Base-by-base conservation (phyloP, 2,329 filamentous ascomycete species). In the Drechslerella coelobrocha region DNA sequence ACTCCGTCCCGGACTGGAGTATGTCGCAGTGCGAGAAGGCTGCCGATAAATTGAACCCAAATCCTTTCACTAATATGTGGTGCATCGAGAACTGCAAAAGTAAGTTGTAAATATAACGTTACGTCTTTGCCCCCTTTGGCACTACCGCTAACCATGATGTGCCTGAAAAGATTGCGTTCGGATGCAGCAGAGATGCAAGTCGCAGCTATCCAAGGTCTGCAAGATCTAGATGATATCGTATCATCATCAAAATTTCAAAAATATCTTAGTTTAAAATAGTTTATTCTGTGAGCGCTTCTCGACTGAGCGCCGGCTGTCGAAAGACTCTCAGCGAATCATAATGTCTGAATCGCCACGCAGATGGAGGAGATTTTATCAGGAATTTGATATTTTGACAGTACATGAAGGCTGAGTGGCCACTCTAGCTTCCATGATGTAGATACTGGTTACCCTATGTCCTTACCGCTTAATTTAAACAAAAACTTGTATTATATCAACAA, bases 41-140 rank as follows among this genome's bases (percentile, higher is more conserved):
- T n/a, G 23, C 29, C 7, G 17, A 6, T 24, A 39, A 27, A 27
- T 51, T 12, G 10, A 31, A 51, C 43, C 55, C 55, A 14, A 61
- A 61, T 21, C 34, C 34, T 21, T 21, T 61, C 29, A 43, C 29
- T 47, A 61, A 61, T 37, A 47, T 51, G 2, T 61, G 31, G 26
- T 61, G 56, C 45, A 51, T 61, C 23, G 52, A 61, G 29, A 61
- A 61, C 56, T 61, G 56, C 56, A 10, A 51, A 34, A 61, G 56
- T 61, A 61, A 51, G 56, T 43, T 21, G 29, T 23, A 51, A 8
- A 5, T 55, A 1, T n/a, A 14, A 6, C 17, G 37, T 34, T 21
- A 37, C 4, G 5, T 17, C 21, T 17, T 21, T 39, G 47, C 19
- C 19, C 12, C 39, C 19, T 23, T n/a, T 23, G 10, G 19, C 43